Conservation (phyloP, 2,329 filamentous ascomycete genomes). For the Lachnellula subtilissima region DNA sequence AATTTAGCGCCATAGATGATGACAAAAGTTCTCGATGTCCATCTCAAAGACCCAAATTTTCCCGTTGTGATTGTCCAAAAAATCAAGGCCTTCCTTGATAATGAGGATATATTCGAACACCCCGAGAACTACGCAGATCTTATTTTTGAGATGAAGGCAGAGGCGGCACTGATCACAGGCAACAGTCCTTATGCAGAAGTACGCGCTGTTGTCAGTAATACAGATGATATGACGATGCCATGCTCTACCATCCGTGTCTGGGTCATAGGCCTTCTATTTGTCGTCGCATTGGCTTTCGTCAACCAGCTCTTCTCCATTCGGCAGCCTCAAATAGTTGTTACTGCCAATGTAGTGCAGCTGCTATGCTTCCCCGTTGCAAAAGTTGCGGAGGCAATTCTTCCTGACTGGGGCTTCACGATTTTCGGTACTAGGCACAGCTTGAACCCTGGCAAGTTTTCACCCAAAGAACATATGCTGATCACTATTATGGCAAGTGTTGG, state of each 20-base stretch:
- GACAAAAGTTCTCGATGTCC: slow-evolving; percentile 37
- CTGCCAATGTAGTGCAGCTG: slow-evolving; percentile 19
- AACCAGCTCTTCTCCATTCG: slow-evolving; percentile 21
- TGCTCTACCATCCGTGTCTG: slow-evolving; percentile 62
- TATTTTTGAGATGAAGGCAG: slow-evolving; percentile 51
- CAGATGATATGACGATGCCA: slow-evolving; percentile 54
- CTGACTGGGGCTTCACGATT: slow-evolving; percentile 45
- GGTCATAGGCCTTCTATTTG: slow-evolving; percentile 48
- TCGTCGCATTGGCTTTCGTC: slow-evolving; percentile 8
- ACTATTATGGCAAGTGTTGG: slow-evolving; percentile 54
- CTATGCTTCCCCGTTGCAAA: slow-evolving; percentile 44
- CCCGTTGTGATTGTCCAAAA: slow-evolving; percentile 37
- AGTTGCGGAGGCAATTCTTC: slow-evolving; percentile 48
- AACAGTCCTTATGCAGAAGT: slow-evolving; percentile 54
- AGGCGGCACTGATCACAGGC: slow-evolving; percentile 49
- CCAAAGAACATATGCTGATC: slow-evolving; percentile 64
- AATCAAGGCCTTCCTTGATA: slow-evolving; percentile 39
- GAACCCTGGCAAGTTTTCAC: slow-evolving; percentile 59
- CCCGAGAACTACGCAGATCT: slow-evolving; percentile 45
- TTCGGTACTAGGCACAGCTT: slow-evolving; percentile 35
- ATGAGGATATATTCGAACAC: slow-evolving; percentile 40
- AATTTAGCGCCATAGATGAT: slow-evolving; percentile 25
- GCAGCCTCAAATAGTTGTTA: slow-evolving; percentile 16
- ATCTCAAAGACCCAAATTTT: slow-evolving; percentile 46
- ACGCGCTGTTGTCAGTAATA: slow-evolving; percentile 54